phyloP scores from a whole-genome alignment of 2,329 filamentous ascomycete genomes.

The Graphilbum fragrans region DNA sequence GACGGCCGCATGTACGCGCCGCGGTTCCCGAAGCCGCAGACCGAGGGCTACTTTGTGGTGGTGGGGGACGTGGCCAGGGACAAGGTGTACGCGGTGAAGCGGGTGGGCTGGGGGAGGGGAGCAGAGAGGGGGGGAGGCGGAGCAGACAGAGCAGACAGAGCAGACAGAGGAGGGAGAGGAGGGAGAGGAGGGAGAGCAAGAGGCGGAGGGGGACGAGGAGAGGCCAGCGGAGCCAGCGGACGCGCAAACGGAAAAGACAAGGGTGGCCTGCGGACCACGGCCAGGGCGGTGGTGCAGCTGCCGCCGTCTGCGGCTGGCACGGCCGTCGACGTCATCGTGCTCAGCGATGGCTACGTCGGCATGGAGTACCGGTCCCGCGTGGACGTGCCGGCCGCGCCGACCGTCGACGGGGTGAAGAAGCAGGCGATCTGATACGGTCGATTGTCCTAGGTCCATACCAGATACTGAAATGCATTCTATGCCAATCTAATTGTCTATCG shows the following conservation, averaged over 20 bases:
- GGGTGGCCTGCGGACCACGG: constrained; percentile 29
- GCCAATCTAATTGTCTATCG: constrained; percentile 5
- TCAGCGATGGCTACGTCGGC: constrained; percentile 81
- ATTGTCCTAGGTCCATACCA: not conserved
- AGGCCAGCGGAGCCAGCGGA: not conserved
- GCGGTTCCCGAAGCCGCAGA: constrained; percentile 85
- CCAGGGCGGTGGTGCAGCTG: constrained; percentile 47
- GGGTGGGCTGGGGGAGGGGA: constrained; percentile 55
- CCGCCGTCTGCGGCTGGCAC: constrained; percentile 38
- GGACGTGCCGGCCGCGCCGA: constrained; percentile 37
- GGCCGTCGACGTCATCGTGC: constrained; percentile 60
- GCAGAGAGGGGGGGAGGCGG: constrained; percentile 11
- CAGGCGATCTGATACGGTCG: not conserved
- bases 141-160: not conserved
- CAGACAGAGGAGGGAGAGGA: constrained; percentile 23
- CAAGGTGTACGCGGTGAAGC: constrained; percentile 76
- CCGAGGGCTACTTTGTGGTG: constrained; percentile 83
- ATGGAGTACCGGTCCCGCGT: constrained; percentile 38
- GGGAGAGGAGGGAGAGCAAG: constrained; percentile 43
- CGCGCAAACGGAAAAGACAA: not conserved
- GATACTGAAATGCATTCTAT: too few species aligned
- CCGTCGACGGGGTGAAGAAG: constrained; percentile 32
- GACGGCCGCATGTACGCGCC: constrained; percentile 77
- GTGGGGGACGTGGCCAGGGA: constrained; percentile 55
- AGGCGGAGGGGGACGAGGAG: not conserved